phyloP scores from a whole-genome alignment of 2,329 filamentous ascomycete genomes.

The Colletotrichum cuscutae region DNA sequence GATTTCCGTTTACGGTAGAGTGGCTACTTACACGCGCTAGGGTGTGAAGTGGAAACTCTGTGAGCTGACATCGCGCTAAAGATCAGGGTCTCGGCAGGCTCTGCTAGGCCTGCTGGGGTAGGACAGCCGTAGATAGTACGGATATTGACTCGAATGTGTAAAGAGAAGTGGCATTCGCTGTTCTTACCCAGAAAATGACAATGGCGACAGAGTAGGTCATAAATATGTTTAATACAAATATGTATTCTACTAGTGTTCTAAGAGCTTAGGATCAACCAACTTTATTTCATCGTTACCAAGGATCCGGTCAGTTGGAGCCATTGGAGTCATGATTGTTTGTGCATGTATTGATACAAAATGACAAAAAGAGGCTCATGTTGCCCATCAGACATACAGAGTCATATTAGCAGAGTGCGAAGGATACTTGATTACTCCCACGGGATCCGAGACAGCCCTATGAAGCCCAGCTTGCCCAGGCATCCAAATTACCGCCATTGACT shows the following conservation, averaged over 20 bases:
- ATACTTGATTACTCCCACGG: too few relatives aligned
- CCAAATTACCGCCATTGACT: not conserved
- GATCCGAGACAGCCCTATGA: not conserved
- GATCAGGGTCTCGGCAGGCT: not conserved
- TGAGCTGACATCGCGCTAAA: not conserved
- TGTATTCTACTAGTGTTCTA: not conserved
- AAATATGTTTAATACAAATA: not conserved
- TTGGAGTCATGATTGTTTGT: too few relatives aligned
- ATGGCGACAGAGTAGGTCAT: not conserved
- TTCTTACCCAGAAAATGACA: not conserved
- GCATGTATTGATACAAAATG: not conserved
- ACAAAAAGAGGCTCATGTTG: not conserved
- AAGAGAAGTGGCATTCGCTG: not conserved
- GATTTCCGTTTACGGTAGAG: not conserved
- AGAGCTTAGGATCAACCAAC: not conserved
- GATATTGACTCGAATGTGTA: not conserved
- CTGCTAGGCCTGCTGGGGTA: too few relatives aligned
- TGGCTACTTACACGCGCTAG: constrained; percentile 5
- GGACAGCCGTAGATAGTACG: not conserved
- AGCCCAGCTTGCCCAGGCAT: not conserved
- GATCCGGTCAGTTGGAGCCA: not conserved
- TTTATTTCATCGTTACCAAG: not conserved
- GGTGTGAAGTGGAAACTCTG: not conserved
- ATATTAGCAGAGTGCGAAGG: too few relatives aligned
- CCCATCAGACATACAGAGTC: not conserved